These are phyloP conservation scores for Calonectria fujianensis DNA, from an alignment of 2,329 filamentous ascomycete genomes.

Conservation along the genomic window DNA sequence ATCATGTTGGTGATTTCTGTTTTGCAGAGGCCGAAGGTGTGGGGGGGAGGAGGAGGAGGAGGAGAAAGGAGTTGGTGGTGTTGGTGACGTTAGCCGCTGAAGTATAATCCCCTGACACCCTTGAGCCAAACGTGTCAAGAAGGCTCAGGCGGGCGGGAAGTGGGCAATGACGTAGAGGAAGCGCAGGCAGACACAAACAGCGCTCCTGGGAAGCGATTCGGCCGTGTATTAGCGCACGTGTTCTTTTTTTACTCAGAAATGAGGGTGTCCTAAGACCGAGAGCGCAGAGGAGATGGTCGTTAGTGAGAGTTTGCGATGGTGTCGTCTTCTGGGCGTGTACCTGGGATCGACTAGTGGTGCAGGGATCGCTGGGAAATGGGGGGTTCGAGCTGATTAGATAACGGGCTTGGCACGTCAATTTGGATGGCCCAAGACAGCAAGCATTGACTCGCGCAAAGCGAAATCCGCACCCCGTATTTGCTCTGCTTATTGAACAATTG, in stretches of 20 bases:
- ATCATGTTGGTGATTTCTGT: constrained; percentile 77
- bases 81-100: constrained; percentile 35
- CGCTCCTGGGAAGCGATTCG: constrained; percentile 11
- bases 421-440: neutral
- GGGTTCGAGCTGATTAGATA: constrained; percentile 54
- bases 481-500: neutral
- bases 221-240: constrained; percentile 4
- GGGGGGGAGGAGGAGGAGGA: constrained; percentile 1
- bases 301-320: constrained; percentile 31
- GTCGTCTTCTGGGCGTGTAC: constrained; percentile 40
- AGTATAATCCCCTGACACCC: constrained; percentile 34
- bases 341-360: constrained; percentile 23
- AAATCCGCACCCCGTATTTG: too few relatives aligned
- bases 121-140: constrained; percentile 55
- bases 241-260: neutral
- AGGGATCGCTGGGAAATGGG: constrained; percentile 17
- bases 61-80: constrained; percentile 29
- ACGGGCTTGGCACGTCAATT: constrained; percentile 40
- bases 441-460: constrained; percentile 3
- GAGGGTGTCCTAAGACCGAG: neutral
- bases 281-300: constrained; percentile 1
- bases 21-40: constrained; percentile 23
- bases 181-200: constrained; percentile 32
- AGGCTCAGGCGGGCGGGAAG: constrained; percentile 8
- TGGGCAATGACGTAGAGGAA: constrained; percentile 44